Evolutionary conservation across 1,284 basidiomycete genomes (phyloP), one percentile per base, ranked within the genome.

Genomic region (Malassezia obtusa): DNA sequence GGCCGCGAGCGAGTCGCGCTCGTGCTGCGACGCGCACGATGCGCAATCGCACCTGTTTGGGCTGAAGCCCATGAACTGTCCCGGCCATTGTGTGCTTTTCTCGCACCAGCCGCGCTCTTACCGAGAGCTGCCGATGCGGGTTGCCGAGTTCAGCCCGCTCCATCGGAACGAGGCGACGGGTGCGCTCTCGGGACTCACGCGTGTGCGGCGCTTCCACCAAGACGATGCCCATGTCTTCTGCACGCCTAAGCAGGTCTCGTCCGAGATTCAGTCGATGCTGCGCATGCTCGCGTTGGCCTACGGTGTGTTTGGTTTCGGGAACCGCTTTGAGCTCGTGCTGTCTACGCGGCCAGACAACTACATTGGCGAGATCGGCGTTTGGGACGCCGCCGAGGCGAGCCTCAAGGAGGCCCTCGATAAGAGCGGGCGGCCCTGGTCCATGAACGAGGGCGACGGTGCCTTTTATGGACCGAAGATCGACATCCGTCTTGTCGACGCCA

Each of bases 381-480:
- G 71, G 71, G 61, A 68, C 15, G 40, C 37, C 11, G 71, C 71
- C 6, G 70, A 73, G 44, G 50, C 61, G 1, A 58, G 51, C 3
- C 41, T 73, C 12, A 53, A 49, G 8, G 28, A 50, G 9, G 68
- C 71, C 1, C 52, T 73, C 8, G 62, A 73, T 11, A 38, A 35
- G 2, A 62, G 58, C 17, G 62, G 62, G 2, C 50, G 57, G 0
- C 25, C 35, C 10, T 73, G 69, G 67, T 39, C 58, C 35, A 40
- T 69, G 6, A 73, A 73, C 31, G 46, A 61, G 36, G 71, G 63
- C 9, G 71, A 73, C 47, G 71, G 71, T 0, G 71, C 71, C 0
- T 73, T 73, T 36, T 73, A 73, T 46, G 71, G 71, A 1, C 71
- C 71, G 43, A 73, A 73, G 52, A 73, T 73, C 35, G 71, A 73